Base-by-base conservation (phyloP, 2,329 filamentous ascomycete genomes). In the Penicillium brevicompactum region DNA sequence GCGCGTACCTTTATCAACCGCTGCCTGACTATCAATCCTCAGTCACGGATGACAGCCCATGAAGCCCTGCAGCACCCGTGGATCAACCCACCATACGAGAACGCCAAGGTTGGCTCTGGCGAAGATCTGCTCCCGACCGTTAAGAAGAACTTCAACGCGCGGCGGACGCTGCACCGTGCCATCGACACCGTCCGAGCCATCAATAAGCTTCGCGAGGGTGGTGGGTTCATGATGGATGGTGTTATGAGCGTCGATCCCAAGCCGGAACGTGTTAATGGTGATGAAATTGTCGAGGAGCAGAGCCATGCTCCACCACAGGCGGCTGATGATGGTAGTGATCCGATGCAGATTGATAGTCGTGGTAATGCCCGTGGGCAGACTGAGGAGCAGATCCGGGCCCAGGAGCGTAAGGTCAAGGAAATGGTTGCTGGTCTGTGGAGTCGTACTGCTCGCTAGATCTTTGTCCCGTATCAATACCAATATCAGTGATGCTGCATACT, bases 1-100 rank as follows among this genome's bases (percentile, higher is more conserved):
- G 90, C 93, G 41, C 90, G 95, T 68, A 90, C 96, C 65, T 99
- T 99, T 75, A 96, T 99, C 77, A 87, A 88, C 65, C 84, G 87
- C 60, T 99, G 94, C 71, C 82, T 99, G 51, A 97, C 94, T 38
- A 89, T 97, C 70, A 92, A 97, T 70, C 90, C 92, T 2, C 84
- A 84, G 55, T 84, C 87, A 64, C 90, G 94, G 66, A 94, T 97
- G 84, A 97, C 93, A 1, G 89, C 93, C 8, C 92, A 97, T 74
- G 90, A 87, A 72, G 85, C 85, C 2, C 78, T 88, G 3, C 82
- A 82, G 44, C 85, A 87, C 63, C 77, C 81, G n/a, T 88, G 85
- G 84, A 84, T 87, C 64, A 84, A 82, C 51, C 81, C 82, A 30
- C 79, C 82, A 2, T 77, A 80, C 54, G 78, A 80, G 57, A 76